These are phyloP conservation scores for Colletotrichum noveboracense DNA, from an alignment of 2,329 filamentous ascomycete species.

Conservation along the genomic window DNA sequence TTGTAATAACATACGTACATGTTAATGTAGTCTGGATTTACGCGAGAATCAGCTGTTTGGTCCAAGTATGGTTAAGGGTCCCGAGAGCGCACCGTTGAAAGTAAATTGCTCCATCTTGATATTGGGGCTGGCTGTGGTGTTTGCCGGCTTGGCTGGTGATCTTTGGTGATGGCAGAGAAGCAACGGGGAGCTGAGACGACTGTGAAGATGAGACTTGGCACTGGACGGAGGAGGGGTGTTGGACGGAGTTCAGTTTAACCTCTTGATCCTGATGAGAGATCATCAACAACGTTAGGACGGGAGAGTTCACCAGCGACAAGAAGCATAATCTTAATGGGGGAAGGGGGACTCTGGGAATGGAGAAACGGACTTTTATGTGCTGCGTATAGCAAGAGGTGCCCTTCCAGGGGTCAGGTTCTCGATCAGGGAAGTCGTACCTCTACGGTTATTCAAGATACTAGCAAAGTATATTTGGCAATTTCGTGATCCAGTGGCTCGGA, in stretches of 20 bases:
- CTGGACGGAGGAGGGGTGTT: neutral
- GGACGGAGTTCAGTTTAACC: neutral
- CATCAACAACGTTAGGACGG: neutral
- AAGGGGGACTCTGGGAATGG: neutral
- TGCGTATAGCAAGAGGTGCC: neutral
- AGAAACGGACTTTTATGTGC: neutral
- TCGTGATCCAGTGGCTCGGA: neutral
- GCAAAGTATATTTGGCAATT: neutral
- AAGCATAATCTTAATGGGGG: neutral
- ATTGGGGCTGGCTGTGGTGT: neutral
- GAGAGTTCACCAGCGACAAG: neutral
- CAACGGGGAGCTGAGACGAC: neutral
- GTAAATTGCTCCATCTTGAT: neutral
- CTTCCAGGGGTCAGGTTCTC: neutral
- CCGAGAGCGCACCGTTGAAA: neutral
- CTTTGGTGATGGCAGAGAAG: neutral
- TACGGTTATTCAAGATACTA: neutral
- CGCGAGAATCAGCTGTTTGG: neutral
- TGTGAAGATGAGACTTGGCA: neutral
- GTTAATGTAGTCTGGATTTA: neutral
- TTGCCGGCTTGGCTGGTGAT: neutral
- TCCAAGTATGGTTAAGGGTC: neutral
- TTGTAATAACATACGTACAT: constrained; percentile 31
- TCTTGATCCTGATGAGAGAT: neutral
- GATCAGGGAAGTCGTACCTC: neutral